Evolutionary conservation across 2,329 filamentous ascomycete genomes (phyloP).

Genomic region (Sclerotinia trifoliorum): DNA sequence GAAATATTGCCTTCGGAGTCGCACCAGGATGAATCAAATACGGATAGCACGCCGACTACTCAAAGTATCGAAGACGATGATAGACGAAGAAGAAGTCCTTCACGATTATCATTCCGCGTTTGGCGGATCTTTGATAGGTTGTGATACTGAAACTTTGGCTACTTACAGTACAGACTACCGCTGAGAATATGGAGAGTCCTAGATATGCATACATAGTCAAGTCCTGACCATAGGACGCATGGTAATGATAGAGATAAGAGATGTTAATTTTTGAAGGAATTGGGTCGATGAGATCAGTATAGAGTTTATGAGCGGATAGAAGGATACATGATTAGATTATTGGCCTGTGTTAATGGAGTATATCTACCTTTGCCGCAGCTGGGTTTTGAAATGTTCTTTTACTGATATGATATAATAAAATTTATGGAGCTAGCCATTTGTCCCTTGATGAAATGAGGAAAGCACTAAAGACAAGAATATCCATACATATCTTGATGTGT

Average conservation of each 20-base stretch:
- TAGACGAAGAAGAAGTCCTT: too few species aligned
- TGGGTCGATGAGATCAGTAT: constrained; percentile 31
- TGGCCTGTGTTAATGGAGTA: neutral
- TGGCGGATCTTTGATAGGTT: too few species aligned
- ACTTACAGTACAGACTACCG: too few species aligned
- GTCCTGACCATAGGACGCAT: constrained; percentile 23
- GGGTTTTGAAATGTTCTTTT: neutral
- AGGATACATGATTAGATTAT: constrained; percentile 27
- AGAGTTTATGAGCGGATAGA: constrained; percentile 29
- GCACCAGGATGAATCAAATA: too few species aligned
- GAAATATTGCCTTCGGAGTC: too few species aligned
- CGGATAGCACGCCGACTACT: too few species aligned
- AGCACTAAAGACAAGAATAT: neutral
- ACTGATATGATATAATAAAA: neutral
- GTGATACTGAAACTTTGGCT: too few species aligned
- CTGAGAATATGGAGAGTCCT: too few species aligned
- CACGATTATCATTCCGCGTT: too few species aligned
- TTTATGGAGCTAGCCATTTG: neutral
- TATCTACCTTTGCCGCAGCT: neutral
- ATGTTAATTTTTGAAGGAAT: constrained; percentile 27
- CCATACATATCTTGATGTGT: neutral
- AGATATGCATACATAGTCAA: too few species aligned
- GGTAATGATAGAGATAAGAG: constrained; percentile 26
- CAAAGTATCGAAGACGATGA: too few species aligned
- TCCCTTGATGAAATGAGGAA: neutral